Base-by-base conservation (phyloP, 306 rosid genomes). In the Quercus bicolor region DNA sequence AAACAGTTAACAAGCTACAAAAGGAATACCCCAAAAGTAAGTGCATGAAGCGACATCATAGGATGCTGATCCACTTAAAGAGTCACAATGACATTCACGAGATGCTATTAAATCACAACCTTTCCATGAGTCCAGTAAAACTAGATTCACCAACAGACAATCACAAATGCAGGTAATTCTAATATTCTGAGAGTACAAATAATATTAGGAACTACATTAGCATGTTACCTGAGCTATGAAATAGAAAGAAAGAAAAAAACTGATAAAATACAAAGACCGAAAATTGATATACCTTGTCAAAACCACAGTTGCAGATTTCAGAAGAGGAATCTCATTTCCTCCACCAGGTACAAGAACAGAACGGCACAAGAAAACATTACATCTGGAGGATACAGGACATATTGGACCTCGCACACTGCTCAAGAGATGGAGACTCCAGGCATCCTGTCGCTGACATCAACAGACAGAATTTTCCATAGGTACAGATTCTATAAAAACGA, bases 281-380 rank as follows among this genome's bases (percentile, higher is more conserved):
- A 45, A 45, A 76, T 57, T 51, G 48, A 57, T 43, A 13, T 33
- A 91, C 99, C 98, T 91, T 72, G 88, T 70, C 43, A 93, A 84
- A 77, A 91, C 73, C 51, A 84, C 78, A 79, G 94, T 56, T 68
- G 99, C 89, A 82, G 96, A 91, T 81, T 93, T 91, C 79, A 89
- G 18, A 61, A 84, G 72, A 21, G 96, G 82, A 77, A 79, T 71
- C 80, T 79, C 98, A 76, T 75, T 86, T 79, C 92, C 92, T 82
- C 96, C 97, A 51, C 96, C 85, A 21, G 97, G 91, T 73, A 78
- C 43, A 52, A 96, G 80, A 81, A 81, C 88, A 84, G 96, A 90
- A 62, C 90, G 90, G 79, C 99, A 96, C 70, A 91, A 75, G 43
- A 90, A 85, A 83, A 85, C 86, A 57, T 86, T 88, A 79, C 87